phyloP scores from a whole-genome alignment of 768 basidiomycete species.

The Suillus hirtellus region DNA sequence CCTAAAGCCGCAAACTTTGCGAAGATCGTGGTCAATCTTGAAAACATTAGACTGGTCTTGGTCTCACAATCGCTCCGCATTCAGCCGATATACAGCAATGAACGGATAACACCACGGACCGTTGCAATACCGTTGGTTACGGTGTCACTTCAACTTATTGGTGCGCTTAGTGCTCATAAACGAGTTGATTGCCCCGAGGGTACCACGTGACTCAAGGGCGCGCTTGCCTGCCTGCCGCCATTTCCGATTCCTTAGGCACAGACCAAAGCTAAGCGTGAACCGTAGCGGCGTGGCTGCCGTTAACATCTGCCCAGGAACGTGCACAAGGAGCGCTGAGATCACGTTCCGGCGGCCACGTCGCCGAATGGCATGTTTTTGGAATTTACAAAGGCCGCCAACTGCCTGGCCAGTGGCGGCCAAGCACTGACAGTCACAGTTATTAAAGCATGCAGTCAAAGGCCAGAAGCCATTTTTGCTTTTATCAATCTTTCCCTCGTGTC shows the following conservation, averaged over 20 bases:
- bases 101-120: background rate
- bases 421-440: background rate
- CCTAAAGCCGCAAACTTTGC: constrained; percentile 4
- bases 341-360: background rate
- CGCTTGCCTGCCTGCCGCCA: background rate
- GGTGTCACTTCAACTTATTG: background rate
- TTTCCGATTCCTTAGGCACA: too few species aligned
- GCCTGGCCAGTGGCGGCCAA: background rate
- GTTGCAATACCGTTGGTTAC: background rate
- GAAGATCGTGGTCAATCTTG: background rate
- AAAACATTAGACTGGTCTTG: background rate
- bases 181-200: background rate
- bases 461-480: background rate
- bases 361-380: background rate
- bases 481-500: constrained; percentile 1
- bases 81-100: background rate
- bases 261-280: background rate
- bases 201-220: background rate
- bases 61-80: background rate
- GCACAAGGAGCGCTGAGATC: background rate
- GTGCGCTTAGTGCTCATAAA: constrained; percentile 3
- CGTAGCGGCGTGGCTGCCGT: background rate
- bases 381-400: background rate
- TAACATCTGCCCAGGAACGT: background rate
- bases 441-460: background rate